Base-by-base conservation (phyloP, 1,284 basidiomycete species). In the Puccinia novopanici region DNA sequence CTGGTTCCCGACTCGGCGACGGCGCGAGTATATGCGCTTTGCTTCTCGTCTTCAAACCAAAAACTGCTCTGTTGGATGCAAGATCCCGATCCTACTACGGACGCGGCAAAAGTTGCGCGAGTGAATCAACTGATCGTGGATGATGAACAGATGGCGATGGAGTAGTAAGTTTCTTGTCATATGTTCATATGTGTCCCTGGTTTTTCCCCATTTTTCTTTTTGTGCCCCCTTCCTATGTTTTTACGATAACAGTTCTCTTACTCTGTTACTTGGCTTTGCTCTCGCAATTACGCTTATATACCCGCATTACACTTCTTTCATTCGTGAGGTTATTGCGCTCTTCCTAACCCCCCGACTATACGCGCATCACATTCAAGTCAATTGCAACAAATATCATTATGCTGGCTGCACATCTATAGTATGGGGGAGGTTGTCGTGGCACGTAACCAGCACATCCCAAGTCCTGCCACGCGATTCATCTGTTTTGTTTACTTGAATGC, bases 51-150 rank as follows among this genome's bases (percentile, higher is more conserved):
- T 13, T 82, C 82, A 12, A 82, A 82, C 6, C 83, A 84, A 45
- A 75, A 84, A 54, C 82, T 83, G 71, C 84, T 85, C 68, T 85
- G 82, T 81, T 85, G 85, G 85, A 70, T 82, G 75, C 85, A 85
- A 81, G 83, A 85, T 57, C 72, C 80, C 37, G 82, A 83, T 50
- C n/a, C 75, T 12, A 59, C 76, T 2, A 57, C 82, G 9, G 82
- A 84, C 24, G 74, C 67, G 0, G 52, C 65, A 19, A 42, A 81
- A 27, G 80, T 80, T 0, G 59, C 71, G 13, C 67, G 79, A 52
- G 81, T 85, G 61, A 85, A 85, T 78, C 82, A 83, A 75, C 77
- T 85, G 37, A 85, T 85, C 42, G 81, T 70, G 3, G 71, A 70
- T 19, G 77, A 76, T 42, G 82, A 81, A 12, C 40, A 61, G 48